Evolutionary conservation across 2,329 filamentous ascomycete genomes (phyloP), one percentile per base, ranked within the genome.

Genomic region (Orbilia quercus): DNA sequence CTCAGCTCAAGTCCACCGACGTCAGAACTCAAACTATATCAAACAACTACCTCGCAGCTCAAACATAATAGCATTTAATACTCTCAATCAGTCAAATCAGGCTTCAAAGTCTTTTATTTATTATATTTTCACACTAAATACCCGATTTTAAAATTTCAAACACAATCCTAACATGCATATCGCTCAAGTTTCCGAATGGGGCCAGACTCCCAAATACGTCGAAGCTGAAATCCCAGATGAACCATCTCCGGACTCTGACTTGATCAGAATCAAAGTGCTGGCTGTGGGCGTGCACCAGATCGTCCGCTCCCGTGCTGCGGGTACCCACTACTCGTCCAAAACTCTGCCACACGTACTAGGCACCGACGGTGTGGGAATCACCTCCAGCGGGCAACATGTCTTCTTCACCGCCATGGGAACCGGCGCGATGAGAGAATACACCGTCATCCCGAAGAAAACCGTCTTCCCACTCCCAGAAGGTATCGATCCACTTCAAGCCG

Each of bases 211-310:
- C 5, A 77, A 76, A 47, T 81, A 80, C 38, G 31, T 60, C 67
- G 45, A 77, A 53, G 77, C 80, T 1, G 67, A 77, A n/a, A 79
- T 81, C 42, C 79, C 80, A 2, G 53, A 57, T 14, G 53, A 44
- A 18, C 79, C 82, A 3, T 36, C 80, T 0, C 81, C 83, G 16
- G 71, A 79, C 14, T 76, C 78, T 5, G 78, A 79, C 25, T 80
- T 82, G 66, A 75, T 85, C 45, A 84, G 84, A 59, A 81, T 88
- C 79, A 84, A 82, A 74, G 81, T 88, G 72, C 76, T 85, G 51
- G 85, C 85, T 11, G 77, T 82, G 1, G 85, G 84, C 25, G 80
- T 86, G 12, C 85, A 87, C 77, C 81, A 82, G 11, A 79, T 88
- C 2, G 86, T 88, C 45, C 83, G 84, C 53, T 80, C 81, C 42